Percentiles rank a stretch among this genome's conserved stretches.
Evolutionary conservation across 2,329 filamentous ascomycete genomes (phyloP).

Genomic region (Alternaria novae-zelandiae): DNA sequence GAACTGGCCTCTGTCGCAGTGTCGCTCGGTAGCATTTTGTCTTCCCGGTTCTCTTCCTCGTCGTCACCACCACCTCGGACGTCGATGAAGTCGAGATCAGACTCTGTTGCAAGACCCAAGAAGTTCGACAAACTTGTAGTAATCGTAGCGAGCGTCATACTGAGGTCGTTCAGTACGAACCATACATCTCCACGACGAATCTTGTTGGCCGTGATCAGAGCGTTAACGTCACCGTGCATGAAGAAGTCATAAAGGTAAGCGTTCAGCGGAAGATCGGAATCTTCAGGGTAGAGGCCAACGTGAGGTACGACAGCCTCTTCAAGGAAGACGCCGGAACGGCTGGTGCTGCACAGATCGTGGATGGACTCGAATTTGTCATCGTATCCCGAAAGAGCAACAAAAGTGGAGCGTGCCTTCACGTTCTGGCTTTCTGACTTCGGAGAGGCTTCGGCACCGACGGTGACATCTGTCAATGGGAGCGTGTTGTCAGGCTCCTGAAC

Average conservation of each 20-base stretch:
- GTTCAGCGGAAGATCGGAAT: slow-evolving; percentile 63
- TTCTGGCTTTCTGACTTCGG: slow-evolving; percentile 32
- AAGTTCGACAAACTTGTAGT: slow-evolving; percentile 68
- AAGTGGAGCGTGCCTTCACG: slow-evolving; percentile 67
- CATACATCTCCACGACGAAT: slow-evolving; percentile 72
- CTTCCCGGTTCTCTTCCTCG: slow-evolving; percentile 55
- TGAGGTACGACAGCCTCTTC: slow-evolving; percentile 76
- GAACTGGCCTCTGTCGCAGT: slow-evolving; percentile 23
- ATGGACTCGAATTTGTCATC: slow-evolving; percentile 69
- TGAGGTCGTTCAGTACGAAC: slow-evolving; percentile 74
- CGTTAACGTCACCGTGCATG: slow-evolving; percentile 70
- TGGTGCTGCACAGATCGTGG: slow-evolving; percentile 69
- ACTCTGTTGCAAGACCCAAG: slow-evolving; percentile 56
- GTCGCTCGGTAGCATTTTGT: slow-evolving; percentile 41
- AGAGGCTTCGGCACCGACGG: slow-evolving; percentile 48
- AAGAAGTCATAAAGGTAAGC: slow-evolving; percentile 79
- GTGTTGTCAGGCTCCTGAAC: slow-evolving; percentile 59
- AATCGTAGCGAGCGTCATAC: slow-evolving; percentile 72
- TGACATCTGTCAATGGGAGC: slow-evolving; percentile 65
- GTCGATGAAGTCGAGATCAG: slow-evolving; percentile 59
- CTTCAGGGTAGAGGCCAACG: slow-evolving; percentile 66
- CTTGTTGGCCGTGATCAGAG: slow-evolving; percentile 68
- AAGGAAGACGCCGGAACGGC: slow-evolving; percentile 73
- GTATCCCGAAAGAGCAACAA: slow-evolving; percentile 73
- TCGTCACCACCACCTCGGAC: slow-evolving; percentile 60